Evolutionary conservation across 2,329 filamentous ascomycete species (phyloP).

Genomic region (Botryotinia globosa): DNA sequence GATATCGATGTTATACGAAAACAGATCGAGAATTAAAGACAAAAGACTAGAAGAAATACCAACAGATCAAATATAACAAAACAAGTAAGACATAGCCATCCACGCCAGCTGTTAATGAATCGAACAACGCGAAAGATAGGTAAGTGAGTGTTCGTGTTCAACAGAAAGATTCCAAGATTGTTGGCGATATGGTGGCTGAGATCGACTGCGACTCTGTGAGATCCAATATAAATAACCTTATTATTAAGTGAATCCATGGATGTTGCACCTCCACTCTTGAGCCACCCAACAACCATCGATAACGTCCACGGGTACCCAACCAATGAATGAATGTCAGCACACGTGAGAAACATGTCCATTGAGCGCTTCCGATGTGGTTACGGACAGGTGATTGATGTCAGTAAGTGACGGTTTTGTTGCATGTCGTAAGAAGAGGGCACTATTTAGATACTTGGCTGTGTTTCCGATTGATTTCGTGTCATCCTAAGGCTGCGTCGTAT

Average conservation of each 20-base stretch:
- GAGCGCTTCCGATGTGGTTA: background rate
- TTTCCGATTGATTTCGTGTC: background rate
- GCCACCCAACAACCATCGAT: background rate
- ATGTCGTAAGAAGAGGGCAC: background rate
- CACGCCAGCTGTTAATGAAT: background rate
- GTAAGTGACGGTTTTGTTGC: background rate
- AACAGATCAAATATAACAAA: background rate
- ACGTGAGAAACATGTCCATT: conserved; percentile 3
- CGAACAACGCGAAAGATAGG: background rate
- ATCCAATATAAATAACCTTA: background rate
- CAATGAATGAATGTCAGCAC: background rate
- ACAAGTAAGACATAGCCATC: background rate
- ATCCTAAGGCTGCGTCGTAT: background rate
- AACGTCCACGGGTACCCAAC: too few species aligned
- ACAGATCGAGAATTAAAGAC: background rate
- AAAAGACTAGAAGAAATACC: background rate
- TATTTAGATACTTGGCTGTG: background rate
- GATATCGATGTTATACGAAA: background rate
- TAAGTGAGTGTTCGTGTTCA: background rate
- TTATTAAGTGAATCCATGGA: background rate
- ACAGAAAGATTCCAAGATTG: background rate
- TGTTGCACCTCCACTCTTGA: background rate
- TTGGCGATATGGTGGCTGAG: conserved; percentile 10
- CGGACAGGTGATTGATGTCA: background rate
- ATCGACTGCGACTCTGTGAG: conserved; percentile 1